phyloP scores from a whole-genome alignment of 1,284 basidiomycete genomes.

The Stygiomarasmius scandens region DNA sequence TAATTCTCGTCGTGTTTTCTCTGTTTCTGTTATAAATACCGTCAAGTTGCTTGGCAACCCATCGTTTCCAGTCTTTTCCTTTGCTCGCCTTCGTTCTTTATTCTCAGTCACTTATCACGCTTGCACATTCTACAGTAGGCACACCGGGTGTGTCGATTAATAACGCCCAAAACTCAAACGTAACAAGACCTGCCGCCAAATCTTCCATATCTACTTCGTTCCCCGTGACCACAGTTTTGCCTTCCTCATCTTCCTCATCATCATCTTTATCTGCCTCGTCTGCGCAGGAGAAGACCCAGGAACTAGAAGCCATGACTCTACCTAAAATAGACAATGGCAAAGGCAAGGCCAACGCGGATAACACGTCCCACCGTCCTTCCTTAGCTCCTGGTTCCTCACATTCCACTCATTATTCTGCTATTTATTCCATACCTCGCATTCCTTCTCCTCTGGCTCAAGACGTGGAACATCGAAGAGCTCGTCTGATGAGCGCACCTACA shows the following conservation, averaged over 20 bases:
- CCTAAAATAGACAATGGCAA: conserved; percentile 10
- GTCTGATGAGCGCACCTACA: background rate
- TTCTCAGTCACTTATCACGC: background rate
- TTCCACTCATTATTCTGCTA: background rate
- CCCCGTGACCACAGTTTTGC: background rate
- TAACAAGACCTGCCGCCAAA: background rate
- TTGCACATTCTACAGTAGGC: background rate
- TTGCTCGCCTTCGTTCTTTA: background rate
- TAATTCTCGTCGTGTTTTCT: background rate
- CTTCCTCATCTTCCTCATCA: background rate
- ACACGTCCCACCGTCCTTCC: background rate
- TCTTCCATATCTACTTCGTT: background rate
- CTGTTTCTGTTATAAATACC: background rate
- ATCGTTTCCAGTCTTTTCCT: background rate
- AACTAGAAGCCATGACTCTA: background rate
- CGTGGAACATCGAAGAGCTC: background rate
- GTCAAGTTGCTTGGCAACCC: background rate
- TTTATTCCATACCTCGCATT: background rate
- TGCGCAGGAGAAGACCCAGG: background rate
- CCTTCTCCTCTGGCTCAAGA: conserved; percentile 7
- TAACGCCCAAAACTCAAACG: background rate
- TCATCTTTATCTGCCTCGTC: background rate
- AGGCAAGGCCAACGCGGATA: background rate
- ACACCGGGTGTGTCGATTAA: background rate
- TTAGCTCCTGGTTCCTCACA: background rate